Conservation (phyloP, 2,329 filamentous ascomycete genomes). For the Pleomassaria siparia region DNA sequence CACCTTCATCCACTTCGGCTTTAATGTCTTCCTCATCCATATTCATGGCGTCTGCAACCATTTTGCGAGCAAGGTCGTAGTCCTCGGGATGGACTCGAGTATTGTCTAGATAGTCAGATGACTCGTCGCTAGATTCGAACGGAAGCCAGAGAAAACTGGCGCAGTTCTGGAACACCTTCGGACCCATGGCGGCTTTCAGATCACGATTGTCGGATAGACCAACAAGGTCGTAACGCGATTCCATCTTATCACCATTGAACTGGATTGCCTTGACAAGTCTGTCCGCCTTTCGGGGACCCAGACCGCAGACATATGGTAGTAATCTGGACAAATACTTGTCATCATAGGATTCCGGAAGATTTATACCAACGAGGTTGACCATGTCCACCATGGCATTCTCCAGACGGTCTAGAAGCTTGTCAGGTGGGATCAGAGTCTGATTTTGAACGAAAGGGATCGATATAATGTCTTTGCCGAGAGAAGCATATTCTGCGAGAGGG, state of each 20-base stretch:
- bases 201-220: slow-evolving; percentile 68
- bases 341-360: slow-evolving; percentile 86
- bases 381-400: slow-evolving; percentile 99
- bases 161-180: slow-evolving; percentile 93
- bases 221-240: slow-evolving; percentile 82
- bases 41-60: slow-evolving; percentile 95
- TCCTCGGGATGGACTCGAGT: slow-evolving; percentile 98
- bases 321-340: slow-evolving; percentile 84
- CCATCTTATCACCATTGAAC: slow-evolving; percentile 82
- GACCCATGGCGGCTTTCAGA: slow-evolving; percentile 62
- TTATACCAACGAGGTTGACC: slow-evolving; percentile 94
- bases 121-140: slow-evolving; percentile 77
- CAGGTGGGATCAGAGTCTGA: slow-evolving; percentile 83
- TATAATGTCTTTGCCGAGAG: slow-evolving; percentile 81
- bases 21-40: slow-evolving; percentile 98
- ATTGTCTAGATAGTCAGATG: slow-evolving; percentile 91
- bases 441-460: slow-evolving; percentile 88
- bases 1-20: slow-evolving; percentile 87
- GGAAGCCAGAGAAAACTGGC: slow-evolving; percentile 92
- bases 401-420: slow-evolving; percentile 81
- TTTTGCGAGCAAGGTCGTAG: slow-evolving; percentile 96
- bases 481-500: slow-evolving; percentile 94
- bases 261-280: slow-evolving; percentile 87
- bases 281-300: slow-evolving; percentile 88
- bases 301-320: slow-evolving; percentile 84